A percentile compares a stretch with the other conserved stretches of the same genome.
phyloP scores from a whole-genome alignment of 2,329 filamentous ascomycete genomes.

The Stachybotrys echinatus region DNA sequence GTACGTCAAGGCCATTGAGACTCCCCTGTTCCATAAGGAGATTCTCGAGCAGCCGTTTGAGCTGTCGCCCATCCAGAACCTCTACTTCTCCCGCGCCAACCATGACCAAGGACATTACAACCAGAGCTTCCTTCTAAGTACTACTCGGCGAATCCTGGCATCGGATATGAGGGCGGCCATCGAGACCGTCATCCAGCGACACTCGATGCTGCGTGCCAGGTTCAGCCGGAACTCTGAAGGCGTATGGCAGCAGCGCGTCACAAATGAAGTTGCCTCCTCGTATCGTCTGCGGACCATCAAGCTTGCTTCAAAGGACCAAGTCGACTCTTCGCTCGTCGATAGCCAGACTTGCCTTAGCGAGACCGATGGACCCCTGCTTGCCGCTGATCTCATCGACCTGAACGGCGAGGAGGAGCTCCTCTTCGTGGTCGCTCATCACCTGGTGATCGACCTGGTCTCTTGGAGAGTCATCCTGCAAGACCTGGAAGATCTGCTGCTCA shows the following conservation, averaged over 20 bases:
- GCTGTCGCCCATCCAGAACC: conserved; percentile 10
- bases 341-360: conserved; percentile 5
- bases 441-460: conserved; percentile 39
- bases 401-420: conserved; percentile 17
- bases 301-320: not conserved
- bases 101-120: conserved; percentile 7
- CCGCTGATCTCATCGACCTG: conserved; percentile 10
- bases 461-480: conserved; percentile 39
- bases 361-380: conserved; percentile 10
- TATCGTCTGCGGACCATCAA: not conserved
- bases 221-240: conserved; percentile 3
- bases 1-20: not conserved
- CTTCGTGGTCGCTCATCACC: conserved; percentile 29
- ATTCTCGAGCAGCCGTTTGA: conserved; percentile 5
- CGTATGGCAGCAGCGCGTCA: conserved; percentile 5
- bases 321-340: not conserved
- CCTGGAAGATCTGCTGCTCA: conserved; percentile 30
- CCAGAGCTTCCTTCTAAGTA: conserved; percentile 9
- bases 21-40: conserved; percentile 1
- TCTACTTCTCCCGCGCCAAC: conserved; percentile 3
- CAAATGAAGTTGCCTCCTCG: not conserved
- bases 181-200: conserved; percentile 4
- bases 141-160: not conserved
- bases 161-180: conserved; percentile 3
- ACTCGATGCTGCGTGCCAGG: conserved; percentile 11